Evolutionary conservation across 345 rosid genomes (phyloP).

Genomic region (Citrus medica): DNA sequence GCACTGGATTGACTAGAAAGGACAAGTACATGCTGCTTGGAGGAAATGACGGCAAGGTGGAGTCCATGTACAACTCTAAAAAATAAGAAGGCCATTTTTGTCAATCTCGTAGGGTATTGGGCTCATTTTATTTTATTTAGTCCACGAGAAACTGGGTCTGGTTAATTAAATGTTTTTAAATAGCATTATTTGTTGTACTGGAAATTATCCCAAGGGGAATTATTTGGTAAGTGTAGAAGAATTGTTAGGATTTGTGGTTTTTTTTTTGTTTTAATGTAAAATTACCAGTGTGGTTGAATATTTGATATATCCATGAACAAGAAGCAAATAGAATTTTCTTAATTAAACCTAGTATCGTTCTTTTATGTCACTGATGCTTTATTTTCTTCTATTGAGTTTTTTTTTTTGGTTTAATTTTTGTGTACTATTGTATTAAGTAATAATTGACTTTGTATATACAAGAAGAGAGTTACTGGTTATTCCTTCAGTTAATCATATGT

Average conservation of each 20-base stretch:
- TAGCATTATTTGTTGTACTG: neutral
- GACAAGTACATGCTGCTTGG: constrained; percentile 84
- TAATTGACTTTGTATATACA: too few species aligned
- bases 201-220: neutral
- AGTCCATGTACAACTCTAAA: constrained; percentile 58
- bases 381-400: too few species aligned
- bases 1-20: constrained; percentile 75
- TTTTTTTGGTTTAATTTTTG: too few species aligned
- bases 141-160: neutral
- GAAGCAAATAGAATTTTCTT: neutral
- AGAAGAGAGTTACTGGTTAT: too few species aligned
- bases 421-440: too few species aligned
- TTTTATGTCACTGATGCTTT: too few species aligned
- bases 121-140: neutral
- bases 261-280: neutral
- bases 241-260: neutral
- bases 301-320: neutral
- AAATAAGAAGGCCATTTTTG: constrained; percentile 16
- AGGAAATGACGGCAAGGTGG: constrained; percentile 87
- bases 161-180: neutral
- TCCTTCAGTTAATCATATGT: too few species aligned
- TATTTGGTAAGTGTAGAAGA: neutral
- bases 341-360: neutral
- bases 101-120: neutral
- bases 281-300: neutral